Evolutionary conservation across 805 yeast genomes (phyloP).

Genomic region (Saccharomycopsis sp.): DNA sequence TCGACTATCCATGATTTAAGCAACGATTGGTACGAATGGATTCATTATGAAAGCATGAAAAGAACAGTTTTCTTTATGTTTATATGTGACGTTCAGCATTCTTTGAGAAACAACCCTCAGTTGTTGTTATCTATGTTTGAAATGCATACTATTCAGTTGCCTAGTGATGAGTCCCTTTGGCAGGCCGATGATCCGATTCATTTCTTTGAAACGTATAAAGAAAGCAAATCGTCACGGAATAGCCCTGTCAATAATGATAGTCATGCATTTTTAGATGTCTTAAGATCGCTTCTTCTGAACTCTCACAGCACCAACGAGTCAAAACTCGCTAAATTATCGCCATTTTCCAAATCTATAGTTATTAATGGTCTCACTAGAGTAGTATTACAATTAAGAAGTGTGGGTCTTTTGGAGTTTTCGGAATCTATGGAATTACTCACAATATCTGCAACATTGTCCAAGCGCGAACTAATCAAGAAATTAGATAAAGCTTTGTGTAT

Average conservation of each 20-base stretch:
- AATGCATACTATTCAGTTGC: constrained; percentile 35
- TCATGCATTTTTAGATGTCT: not conserved
- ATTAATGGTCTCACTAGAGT: not conserved
- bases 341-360: not conserved
- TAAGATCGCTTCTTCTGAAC: not conserved
- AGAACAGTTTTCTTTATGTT: constrained; percentile 38
- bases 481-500: constrained; percentile 17
- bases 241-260: constrained; percentile 29
- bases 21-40: constrained; percentile 40
- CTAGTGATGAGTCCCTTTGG: constrained; percentile 42
- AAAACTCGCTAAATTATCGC: not conserved
- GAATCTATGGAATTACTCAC: not conserved
- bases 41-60: constrained; percentile 38
- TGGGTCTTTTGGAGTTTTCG: not conserved
- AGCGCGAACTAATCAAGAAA: constrained; percentile 3
- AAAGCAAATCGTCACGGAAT: constrained; percentile 24
- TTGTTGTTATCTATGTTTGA: constrained; percentile 39
- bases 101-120: constrained; percentile 18
- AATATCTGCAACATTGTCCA: not conserved
- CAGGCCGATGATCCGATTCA: constrained; percentile 25
- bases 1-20: constrained; percentile 4
- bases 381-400: not conserved
- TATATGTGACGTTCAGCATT: constrained; percentile 36
- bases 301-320: not conserved
- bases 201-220: constrained; percentile 23